phyloP scores from a whole-genome alignment of 1,139 yeast species.

The Candida sojae region DNA sequence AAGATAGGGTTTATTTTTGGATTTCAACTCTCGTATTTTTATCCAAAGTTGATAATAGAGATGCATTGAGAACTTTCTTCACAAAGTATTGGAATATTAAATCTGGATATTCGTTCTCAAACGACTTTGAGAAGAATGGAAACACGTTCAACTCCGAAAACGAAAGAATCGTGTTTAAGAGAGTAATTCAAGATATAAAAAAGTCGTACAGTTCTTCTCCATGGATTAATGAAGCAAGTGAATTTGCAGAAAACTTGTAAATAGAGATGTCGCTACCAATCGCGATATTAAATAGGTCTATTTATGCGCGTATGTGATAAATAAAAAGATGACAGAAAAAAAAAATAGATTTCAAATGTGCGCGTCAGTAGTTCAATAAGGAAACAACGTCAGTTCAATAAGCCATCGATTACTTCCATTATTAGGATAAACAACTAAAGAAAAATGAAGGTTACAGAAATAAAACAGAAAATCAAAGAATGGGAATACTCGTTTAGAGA shows the following conservation, averaged over 20 bases:
- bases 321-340: background rate
- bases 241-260: slow-evolving; percentile 11
- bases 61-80: slow-evolving; percentile 34
- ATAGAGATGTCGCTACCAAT: slow-evolving; percentile 3
- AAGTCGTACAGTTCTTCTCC: slow-evolving; percentile 7
- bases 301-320: slow-evolving; percentile 3
- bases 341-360: background rate
- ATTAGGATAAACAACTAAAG: background rate
- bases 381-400: background rate
- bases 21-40: slow-evolving; percentile 38
- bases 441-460: slow-evolving; percentile 12
- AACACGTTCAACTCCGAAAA: slow-evolving; percentile 19
- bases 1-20: slow-evolving; percentile 26
- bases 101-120: slow-evolving; percentile 23
- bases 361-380: background rate
- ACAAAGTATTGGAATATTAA: slow-evolving; percentile 31
- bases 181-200: slow-evolving; percentile 22
- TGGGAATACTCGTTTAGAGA: slow-evolving; percentile 61
- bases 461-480: slow-evolving; percentile 52
- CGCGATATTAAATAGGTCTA: background rate
- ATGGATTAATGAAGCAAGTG: slow-evolving; percentile 16
- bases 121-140: slow-evolving; percentile 19
- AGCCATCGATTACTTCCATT: background rate
- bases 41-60: slow-evolving; percentile 27
- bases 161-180: slow-evolving; percentile 24